Evolutionary conservation across 2,329 filamentous ascomycete genomes (phyloP).

Genomic region (Daldinia sp.): DNA sequence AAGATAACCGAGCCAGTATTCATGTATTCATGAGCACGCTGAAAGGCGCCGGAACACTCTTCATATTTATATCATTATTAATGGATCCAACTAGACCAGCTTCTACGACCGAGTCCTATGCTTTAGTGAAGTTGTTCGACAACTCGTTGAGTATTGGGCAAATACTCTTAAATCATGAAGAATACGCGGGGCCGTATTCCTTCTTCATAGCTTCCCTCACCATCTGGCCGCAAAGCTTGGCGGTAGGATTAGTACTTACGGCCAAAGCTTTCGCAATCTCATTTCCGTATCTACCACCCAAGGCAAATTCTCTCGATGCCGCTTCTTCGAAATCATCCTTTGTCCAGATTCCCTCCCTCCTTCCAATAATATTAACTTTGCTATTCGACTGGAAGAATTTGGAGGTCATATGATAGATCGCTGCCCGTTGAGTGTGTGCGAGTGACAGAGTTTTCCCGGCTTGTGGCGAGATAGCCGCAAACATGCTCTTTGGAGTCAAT

Average conservation of each 20-base stretch:
- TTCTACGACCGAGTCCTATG: neutral
- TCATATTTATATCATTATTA: neutral
- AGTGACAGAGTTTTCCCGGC: constrained; percentile 72
- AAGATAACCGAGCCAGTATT: neutral
- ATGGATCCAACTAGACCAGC: neutral
- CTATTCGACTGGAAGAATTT: constrained; percentile 54
- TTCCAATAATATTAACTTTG: constrained; percentile 50
- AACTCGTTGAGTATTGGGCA: neutral
- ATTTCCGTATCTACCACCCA: constrained; percentile 71
- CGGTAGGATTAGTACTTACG: constrained; percentile 72
- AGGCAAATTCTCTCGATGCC: constrained; percentile 69
- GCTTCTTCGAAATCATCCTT: constrained; percentile 67
- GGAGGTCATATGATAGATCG: constrained; percentile 67
- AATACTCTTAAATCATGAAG: constrained; percentile 43
- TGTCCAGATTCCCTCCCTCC: constrained; percentile 59
- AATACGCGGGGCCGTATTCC: constrained; percentile 66
- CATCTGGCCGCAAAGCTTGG: constrained; percentile 74
- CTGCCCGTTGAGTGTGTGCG: constrained; percentile 76
- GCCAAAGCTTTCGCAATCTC: constrained; percentile 70
- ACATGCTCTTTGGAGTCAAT: constrained; percentile 61
- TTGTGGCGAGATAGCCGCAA: constrained; percentile 66
- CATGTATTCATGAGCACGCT: neutral
- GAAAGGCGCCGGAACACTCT: neutral
- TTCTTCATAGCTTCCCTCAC: constrained; percentile 75
- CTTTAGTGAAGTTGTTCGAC: neutral